phyloP scores from a whole-genome alignment of 495 filamentous ascomycete species.

The Neurospora africana region DNA sequence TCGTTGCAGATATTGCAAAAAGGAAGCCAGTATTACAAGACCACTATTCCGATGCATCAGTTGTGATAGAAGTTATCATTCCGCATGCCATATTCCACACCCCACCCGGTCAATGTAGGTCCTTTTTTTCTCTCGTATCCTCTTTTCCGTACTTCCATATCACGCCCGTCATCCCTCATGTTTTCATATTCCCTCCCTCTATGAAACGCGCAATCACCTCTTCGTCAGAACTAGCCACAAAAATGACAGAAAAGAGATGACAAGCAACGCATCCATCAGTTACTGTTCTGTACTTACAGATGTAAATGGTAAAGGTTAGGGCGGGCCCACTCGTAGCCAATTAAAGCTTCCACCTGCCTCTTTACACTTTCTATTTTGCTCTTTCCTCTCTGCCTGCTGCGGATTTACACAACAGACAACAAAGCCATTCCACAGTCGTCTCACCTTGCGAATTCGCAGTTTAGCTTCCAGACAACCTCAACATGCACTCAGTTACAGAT shows the following conservation, averaged over 20 bases:
- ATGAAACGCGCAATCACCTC: background rate
- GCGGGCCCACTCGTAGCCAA: background rate
- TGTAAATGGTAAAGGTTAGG: background rate
- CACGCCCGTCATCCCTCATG: background rate
- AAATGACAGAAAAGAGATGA: slow-evolving; percentile 6
- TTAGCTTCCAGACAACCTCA: background rate
- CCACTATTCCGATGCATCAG: slow-evolving; percentile 5
- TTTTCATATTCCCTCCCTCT: background rate
- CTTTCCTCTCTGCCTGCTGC: background rate
- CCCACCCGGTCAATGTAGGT: slow-evolving; percentile 1
- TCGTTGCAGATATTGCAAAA: slow-evolving; percentile 3
- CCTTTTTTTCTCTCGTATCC: background rate
- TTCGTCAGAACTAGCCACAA: background rate
- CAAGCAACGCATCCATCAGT: slow-evolving; percentile 6
- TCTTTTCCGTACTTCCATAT: background rate
- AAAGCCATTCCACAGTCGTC: background rate
- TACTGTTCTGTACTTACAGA: background rate
- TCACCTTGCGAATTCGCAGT: background rate
- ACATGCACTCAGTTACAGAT: background rate
- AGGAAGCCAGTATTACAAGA: background rate
- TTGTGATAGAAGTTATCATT: slow-evolving; percentile 6
- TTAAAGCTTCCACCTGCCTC: background rate
- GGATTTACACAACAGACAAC: background rate
- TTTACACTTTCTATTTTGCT: background rate
- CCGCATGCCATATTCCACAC: slow-evolving; percentile 9